These are phyloP conservation scores for Gamsiella multidivaricata DNA, from an alignment of 192 early-diverging fungal species.

Conservation along the genomic window DNA sequence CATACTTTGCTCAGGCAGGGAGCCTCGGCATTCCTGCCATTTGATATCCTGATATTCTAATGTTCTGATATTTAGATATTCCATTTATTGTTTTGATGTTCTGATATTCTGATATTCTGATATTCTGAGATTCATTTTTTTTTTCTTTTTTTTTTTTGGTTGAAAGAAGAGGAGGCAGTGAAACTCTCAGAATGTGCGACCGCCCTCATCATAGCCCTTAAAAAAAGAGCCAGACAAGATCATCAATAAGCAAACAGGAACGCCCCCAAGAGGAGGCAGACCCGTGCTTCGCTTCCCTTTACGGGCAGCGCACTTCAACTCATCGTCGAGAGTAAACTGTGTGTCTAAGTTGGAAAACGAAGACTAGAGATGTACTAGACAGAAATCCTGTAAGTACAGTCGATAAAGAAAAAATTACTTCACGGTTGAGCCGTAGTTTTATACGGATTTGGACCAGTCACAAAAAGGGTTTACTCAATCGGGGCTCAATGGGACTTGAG, in stretches of 20 bases:
- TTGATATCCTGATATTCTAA: too few relatives aligned
- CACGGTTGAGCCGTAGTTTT: neutral
- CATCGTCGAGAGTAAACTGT: constrained; percentile 59
- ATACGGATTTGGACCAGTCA: too few relatives aligned
- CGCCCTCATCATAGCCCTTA: constrained; percentile 46
- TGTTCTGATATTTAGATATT: too few relatives aligned
- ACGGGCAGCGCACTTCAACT: constrained; percentile 56
- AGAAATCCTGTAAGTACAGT: constrained; percentile 57
- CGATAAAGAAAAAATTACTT: constrained; percentile 34
- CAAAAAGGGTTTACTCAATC: too few relatives aligned
- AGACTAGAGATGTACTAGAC: constrained; percentile 56
- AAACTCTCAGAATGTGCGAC: constrained; percentile 52
- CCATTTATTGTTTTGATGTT: too few relatives aligned
- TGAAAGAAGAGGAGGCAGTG: constrained; percentile 15
- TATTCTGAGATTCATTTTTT: neutral
- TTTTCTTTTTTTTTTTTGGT: too few relatives aligned
- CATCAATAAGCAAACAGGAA: constrained; percentile 47
- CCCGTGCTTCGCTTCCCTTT: constrained; percentile 54
- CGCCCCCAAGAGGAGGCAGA: constrained; percentile 8
- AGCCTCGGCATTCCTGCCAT: too few relatives aligned
- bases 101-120: too few relatives aligned
- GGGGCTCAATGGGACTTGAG: too few relatives aligned
- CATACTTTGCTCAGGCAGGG: too few relatives aligned
- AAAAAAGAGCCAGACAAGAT: constrained; percentile 37
- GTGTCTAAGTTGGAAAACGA: constrained; percentile 57